A percentile compares a stretch with the other conserved stretches of the same genome.
Conservation (phyloP, 345 rosid genomes). For the Durio zibethinus region DNA sequence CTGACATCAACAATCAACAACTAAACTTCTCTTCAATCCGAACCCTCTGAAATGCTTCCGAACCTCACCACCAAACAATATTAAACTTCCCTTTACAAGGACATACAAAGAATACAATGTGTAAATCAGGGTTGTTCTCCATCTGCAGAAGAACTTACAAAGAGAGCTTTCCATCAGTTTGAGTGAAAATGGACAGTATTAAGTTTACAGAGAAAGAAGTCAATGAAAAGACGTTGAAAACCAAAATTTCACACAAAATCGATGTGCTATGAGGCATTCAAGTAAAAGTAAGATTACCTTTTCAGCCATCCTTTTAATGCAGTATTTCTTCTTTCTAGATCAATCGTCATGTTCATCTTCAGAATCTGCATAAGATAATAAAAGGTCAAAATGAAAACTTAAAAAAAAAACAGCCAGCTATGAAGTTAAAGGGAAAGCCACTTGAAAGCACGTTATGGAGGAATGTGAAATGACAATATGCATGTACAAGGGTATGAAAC, state of each 20-base stretch:
- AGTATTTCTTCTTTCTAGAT: slow-evolving; percentile 11
- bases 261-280: too few species aligned
- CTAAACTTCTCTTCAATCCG: background rate
- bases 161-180: background rate
- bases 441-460: background rate
- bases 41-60: background rate
- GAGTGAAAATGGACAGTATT: background rate
- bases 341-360: slow-evolving; percentile 80
- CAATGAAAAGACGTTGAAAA: background rate
- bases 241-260: background rate
- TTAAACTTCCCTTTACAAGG: slow-evolving; percentile 6
- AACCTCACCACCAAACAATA: background rate
- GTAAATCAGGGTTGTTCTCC: background rate
- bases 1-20: background rate
- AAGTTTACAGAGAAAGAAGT: background rate
- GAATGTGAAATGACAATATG: background rate
- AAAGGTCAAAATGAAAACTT: slow-evolving; percentile 2
- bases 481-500: background rate
- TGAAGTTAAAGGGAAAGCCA: background rate
- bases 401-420: background rate
- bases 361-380: slow-evolving; percentile 54
- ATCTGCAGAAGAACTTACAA: slow-evolving; percentile 21
- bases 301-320: slow-evolving; percentile 3
- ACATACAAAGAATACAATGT: background rate
- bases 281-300: slow-evolving; percentile 25